Evolutionary conservation across 176 grass and related monocot genomes (phyloP).

Genomic region (Miscanthus lutarioriparius): DNA sequence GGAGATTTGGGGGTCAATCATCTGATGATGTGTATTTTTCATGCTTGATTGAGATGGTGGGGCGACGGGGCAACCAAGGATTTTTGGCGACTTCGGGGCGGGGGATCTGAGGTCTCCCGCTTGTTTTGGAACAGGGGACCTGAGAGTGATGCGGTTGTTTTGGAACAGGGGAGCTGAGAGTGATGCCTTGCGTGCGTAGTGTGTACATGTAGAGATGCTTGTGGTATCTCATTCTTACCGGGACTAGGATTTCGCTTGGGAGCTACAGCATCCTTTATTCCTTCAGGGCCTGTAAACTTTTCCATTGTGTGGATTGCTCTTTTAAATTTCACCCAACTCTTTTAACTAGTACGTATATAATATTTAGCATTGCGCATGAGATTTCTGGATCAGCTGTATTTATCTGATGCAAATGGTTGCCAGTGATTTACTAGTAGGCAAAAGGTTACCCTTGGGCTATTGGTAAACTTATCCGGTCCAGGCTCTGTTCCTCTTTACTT

Average conservation of each 20-base stretch:
- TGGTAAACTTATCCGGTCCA: conserved; percentile 11
- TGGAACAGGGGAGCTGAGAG: background rate
- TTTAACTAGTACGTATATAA: too few relatives aligned
- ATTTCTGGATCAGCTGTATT: background rate
- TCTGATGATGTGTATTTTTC: background rate
- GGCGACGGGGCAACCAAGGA: too few relatives aligned
- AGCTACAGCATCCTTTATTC: too few relatives aligned
- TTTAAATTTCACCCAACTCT: background rate
- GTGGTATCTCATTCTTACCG: background rate
- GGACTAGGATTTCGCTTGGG: background rate
- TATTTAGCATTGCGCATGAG: background rate
- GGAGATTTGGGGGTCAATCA: too few relatives aligned
- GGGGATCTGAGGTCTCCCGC: too few relatives aligned
- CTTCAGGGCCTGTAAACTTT: background rate
- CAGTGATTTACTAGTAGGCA: background rate
- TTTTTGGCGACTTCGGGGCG: too few relatives aligned
- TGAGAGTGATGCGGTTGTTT: too few relatives aligned
- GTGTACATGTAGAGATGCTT: background rate
- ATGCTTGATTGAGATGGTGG: too few relatives aligned
- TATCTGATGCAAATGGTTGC: background rate
- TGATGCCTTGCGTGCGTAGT: background rate
- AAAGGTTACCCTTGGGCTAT: background rate
- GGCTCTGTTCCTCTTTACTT: background rate
- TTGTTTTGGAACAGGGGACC: too few relatives aligned
- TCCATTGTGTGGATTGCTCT: background rate